These are phyloP conservation scores for Ramaria rubella DNA, from an alignment of 768 basidiomycete genomes.

Conservation along the genomic window DNA sequence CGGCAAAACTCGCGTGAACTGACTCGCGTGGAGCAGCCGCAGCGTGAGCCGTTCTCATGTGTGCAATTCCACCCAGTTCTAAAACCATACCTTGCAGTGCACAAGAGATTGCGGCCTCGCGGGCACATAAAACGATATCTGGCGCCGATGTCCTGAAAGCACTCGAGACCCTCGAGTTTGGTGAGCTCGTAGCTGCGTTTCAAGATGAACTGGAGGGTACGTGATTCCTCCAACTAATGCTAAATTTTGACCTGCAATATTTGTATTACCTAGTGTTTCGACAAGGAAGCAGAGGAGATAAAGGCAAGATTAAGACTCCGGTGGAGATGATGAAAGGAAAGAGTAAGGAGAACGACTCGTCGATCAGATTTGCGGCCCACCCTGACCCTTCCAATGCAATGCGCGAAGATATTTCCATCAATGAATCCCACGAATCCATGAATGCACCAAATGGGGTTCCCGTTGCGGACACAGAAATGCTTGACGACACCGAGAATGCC, in stretches of 20 bases:
- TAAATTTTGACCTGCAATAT: background rate
- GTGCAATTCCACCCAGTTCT: background rate
- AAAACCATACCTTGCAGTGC: constrained; percentile 46
- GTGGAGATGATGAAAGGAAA: constrained; percentile 26
- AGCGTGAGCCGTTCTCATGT: constrained; percentile 29
- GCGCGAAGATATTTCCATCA: no score
- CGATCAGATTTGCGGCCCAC: background rate
- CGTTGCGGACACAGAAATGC: background rate
- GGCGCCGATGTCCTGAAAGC: constrained; percentile 88
- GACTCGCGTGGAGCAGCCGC: constrained; percentile 31
- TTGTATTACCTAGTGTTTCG: constrained; percentile 48
- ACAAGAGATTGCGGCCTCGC: constrained; percentile 78
- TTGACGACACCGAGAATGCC: background rate
- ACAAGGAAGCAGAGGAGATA: constrained; percentile 55
- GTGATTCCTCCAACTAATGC: constrained; percentile 16
- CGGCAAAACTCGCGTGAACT: background rate
- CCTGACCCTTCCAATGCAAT: background rate
- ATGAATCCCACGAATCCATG: background rate
- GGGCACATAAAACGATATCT: constrained; percentile 83
- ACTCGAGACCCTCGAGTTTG: constrained; percentile 70
- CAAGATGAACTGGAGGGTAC: constrained; percentile 59
- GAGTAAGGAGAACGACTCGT: constrained; percentile 7
- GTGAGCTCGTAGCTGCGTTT: constrained; percentile 52
- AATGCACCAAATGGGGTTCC: background rate
- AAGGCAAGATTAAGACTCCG: constrained; percentile 31